Conservation (phyloP, 306 rosid genomes). For the Inga laurina region DNA sequence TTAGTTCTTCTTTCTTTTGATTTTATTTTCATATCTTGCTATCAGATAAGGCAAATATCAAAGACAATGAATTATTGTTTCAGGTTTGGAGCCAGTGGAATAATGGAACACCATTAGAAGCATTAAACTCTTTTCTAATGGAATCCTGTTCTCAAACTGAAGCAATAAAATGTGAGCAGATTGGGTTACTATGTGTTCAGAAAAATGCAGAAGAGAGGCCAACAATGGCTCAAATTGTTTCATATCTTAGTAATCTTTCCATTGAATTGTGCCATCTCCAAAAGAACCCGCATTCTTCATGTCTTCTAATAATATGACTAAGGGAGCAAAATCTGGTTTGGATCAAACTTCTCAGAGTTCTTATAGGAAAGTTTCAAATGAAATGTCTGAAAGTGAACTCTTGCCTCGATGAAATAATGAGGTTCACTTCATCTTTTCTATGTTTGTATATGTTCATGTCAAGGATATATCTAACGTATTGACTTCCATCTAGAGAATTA, state of each 20-base stretch:
- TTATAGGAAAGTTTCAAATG: neutral
- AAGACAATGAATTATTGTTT: neutral
- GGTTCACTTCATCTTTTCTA: neutral
- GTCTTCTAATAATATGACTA: neutral
- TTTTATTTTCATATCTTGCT: no score
- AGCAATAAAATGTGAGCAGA: neutral
- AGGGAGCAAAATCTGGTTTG: neutral
- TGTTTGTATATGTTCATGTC: neutral
- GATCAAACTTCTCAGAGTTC: neutral
- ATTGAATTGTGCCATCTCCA: neutral
- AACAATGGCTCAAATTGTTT: neutral
- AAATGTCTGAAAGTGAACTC: neutral
- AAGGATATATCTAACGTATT: neutral
- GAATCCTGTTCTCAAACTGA: neutral
- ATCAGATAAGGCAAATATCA: no score
- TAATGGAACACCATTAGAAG: neutral
- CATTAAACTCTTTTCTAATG: neutral
- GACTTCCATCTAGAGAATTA: neutral
- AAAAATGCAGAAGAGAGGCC: neutral
- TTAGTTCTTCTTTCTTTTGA: neutral
- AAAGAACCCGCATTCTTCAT: neutral
- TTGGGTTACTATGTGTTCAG: neutral
- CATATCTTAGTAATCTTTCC: neutral
- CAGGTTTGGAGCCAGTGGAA: neutral
- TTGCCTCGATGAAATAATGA: neutral